Conservation (phyloP, 2,329 filamentous ascomycete genomes). For the Neocucurbitaria cava region DNA sequence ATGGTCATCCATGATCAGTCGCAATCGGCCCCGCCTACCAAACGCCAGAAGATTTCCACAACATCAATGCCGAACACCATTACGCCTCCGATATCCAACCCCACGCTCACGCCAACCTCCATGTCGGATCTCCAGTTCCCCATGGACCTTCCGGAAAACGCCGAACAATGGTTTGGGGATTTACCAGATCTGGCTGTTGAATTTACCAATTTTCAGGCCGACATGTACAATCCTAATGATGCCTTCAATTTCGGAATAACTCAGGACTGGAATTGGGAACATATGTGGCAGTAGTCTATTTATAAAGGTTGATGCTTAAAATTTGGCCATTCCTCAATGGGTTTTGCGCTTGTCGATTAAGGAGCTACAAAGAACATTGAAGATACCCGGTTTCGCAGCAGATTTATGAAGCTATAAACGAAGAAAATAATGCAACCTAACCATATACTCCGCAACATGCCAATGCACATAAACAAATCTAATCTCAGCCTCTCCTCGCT, state of each 20-base stretch:
- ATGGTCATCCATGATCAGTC: constrained; percentile 4
- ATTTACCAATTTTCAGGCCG: constrained; percentile 12
- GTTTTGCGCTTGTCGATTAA: background rate
- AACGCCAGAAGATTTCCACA: constrained; percentile 3
- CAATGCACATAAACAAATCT: background rate
- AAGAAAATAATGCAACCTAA: background rate
- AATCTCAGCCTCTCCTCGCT: background rate
- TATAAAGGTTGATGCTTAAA: background rate
- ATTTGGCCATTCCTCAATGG: background rate
- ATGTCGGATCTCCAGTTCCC: background rate
- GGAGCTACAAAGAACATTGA: background rate
- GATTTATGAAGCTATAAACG: background rate
- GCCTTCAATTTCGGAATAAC: constrained; percentile 12
- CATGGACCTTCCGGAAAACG: constrained; percentile 4
- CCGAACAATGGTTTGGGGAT: constrained; percentile 21
- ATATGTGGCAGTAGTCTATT: constrained; percentile 23
- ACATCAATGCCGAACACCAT: constrained; percentile 1
- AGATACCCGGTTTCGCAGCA: background rate
- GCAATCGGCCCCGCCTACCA: constrained; percentile 1
- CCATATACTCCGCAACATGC: background rate
- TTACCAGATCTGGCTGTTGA: constrained; percentile 18
- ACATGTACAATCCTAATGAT: constrained; percentile 12
- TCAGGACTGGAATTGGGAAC: constrained; percentile 24
- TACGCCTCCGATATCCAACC: constrained; percentile 7
- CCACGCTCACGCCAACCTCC: constrained; percentile 1